phyloP scores from a whole-genome alignment of 345 rosid species.

The Populus davidiana region DNA sequence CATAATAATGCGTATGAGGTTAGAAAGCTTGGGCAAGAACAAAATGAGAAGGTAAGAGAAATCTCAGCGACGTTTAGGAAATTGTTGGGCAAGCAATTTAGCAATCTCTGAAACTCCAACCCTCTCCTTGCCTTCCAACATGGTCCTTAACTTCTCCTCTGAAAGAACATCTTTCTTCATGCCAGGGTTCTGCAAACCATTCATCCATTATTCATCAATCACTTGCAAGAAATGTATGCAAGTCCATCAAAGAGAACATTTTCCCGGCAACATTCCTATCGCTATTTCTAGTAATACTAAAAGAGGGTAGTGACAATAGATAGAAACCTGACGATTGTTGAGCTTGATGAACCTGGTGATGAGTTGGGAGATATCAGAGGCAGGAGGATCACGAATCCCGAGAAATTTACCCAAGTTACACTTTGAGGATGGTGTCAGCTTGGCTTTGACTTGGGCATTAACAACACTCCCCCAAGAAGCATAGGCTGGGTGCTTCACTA shows the following conservation, averaged over 20 bases:
- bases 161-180: slow-evolving; percentile 33
- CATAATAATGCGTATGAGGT: too few relatives aligned
- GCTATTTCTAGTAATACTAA: too few relatives aligned
- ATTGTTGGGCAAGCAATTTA: slow-evolving; percentile 32
- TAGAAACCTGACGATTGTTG: slow-evolving; percentile 41
- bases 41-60: too few relatives aligned
- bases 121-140: slow-evolving; percentile 27
- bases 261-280: too few relatives aligned
- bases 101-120: slow-evolving; percentile 36
- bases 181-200: slow-evolving; percentile 32
- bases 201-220: not conserved
- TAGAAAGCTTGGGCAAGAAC: too few relatives aligned
- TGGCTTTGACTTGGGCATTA: slow-evolving; percentile 18
- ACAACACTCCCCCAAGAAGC: slow-evolving; percentile 20
- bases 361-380: slow-evolving; percentile 37
- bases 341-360: slow-evolving; percentile 50
- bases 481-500: slow-evolving; percentile 5
- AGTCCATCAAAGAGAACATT: slow-evolving; percentile 1
- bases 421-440: slow-evolving; percentile 22
- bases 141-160: slow-evolving; percentile 31
- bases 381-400: slow-evolving; percentile 32
- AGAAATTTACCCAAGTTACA: slow-evolving; percentile 43
- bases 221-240: not conserved
- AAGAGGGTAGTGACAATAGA: not conserved
- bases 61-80: slow-evolving; percentile 17